Evolutionary conservation across 2,329 filamentous ascomycete genomes (phyloP).

Genomic region (Penicillium hesseltinei): DNA sequence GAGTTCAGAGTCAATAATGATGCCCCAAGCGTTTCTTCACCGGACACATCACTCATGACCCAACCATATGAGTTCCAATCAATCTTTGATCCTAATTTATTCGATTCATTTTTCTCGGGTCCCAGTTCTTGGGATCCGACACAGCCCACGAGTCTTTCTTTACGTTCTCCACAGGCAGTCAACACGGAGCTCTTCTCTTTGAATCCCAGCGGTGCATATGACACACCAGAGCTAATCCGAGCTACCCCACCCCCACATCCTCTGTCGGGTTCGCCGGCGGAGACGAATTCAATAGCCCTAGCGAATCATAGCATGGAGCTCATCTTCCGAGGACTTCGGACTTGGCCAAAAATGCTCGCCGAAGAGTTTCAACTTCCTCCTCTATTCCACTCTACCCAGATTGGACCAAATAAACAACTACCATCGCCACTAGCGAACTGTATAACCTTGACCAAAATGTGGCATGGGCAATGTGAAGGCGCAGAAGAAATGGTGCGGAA

Average conservation of each 20-base stretch:
- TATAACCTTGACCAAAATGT: slow-evolving; percentile 40
- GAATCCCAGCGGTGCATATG: not conserved
- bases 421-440: slow-evolving; percentile 37
- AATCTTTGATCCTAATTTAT: not conserved
- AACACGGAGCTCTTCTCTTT: not conserved
- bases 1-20: not conserved
- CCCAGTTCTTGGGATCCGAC: not conserved
- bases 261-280: not conserved
- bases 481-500: slow-evolving; percentile 32
- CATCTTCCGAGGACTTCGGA: slow-evolving; percentile 36
- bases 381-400: slow-evolving; percentile 34
- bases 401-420: slow-evolving; percentile 12
- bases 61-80: not conserved
- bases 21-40: not conserved
- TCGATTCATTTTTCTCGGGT: not conserved
- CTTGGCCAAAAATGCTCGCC: slow-evolving; percentile 42
- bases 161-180: not conserved
- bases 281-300: not conserved
- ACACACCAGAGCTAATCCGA: not conserved
- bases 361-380: slow-evolving; percentile 40
- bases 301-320: slow-evolving; percentile 32
- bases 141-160: not conserved
- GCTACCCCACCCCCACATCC: not conserved
- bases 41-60: not conserved
- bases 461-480: slow-evolving; percentile 33